A percentile compares a stretch with the other conserved stretches of the same genome.
phyloP scores from a whole-genome alignment of 2,329 filamentous ascomycete genomes.

The Sporothrix variecibatus region DNA sequence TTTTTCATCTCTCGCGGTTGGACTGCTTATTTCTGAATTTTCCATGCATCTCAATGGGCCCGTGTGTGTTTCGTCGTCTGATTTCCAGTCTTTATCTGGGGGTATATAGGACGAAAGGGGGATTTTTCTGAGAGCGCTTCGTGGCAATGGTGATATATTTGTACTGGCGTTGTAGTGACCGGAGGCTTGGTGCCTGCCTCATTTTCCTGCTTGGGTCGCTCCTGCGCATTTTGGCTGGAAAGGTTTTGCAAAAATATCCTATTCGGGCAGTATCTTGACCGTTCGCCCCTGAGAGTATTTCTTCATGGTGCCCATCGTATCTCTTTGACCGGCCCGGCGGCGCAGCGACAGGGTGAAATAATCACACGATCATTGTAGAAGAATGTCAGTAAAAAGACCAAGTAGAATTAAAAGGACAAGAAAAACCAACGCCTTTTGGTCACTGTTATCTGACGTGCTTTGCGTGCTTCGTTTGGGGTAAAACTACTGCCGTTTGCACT shows the following conservation, averaged over 20 bases:
- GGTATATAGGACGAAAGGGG: background rate
- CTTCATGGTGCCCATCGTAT: background rate
- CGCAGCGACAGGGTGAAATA: background rate
- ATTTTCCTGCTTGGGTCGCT: background rate
- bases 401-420: background rate
- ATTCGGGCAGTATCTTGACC: background rate
- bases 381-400: background rate
- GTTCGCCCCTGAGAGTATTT: background rate
- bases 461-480: background rate
- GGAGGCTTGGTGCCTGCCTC: background rate
- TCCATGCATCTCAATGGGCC: too few relatives aligned
- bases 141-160: background rate
- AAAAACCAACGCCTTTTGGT: background rate
- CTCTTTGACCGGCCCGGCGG: background rate
- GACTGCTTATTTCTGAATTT: background rate
- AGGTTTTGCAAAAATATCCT: background rate
- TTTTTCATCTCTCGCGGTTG: background rate
- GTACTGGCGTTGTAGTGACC: background rate
- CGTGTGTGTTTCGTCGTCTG: background rate
- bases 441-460: background rate
- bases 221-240: background rate
- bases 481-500: background rate
- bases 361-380: background rate
- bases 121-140: background rate
- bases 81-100: background rate